These are phyloP conservation scores for Gracilaria vermiculophylla DNA, from an alignment of 23 red algal species.

Conservation along the genomic window DNA sequence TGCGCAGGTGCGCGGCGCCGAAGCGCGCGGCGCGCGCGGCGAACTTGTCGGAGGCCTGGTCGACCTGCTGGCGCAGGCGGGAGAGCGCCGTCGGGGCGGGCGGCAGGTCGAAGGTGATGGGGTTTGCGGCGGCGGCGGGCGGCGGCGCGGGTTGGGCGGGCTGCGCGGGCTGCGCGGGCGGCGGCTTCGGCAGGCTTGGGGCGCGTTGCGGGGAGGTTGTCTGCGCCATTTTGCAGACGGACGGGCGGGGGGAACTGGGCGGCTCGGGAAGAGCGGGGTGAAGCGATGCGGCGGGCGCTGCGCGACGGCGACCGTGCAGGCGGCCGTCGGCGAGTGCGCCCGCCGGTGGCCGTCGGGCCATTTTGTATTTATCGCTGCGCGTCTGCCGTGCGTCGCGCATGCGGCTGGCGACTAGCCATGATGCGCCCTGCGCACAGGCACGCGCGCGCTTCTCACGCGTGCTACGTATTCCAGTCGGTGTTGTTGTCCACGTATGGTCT, in stretches of 20 bases:
- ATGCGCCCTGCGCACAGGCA: too few species aligned
- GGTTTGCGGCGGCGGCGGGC: background rate
- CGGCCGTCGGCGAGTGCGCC: background rate
- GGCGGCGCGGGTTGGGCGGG: too few species aligned
- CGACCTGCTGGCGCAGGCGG: background rate
- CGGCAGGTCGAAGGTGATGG: background rate
- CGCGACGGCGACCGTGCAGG: too few species aligned
- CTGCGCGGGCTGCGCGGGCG: background rate
- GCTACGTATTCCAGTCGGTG: too few species aligned
- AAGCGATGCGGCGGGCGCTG: too few species aligned
- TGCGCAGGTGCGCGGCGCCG: slow-evolving; percentile 5
- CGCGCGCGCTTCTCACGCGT: too few species aligned
- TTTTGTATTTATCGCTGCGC: background rate
- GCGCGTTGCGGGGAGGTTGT: background rate
- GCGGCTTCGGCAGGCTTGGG: background rate
- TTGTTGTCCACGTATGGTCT: too few species aligned
- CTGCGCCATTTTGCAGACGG: background rate
- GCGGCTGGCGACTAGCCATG: too few species aligned
- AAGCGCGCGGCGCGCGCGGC: slow-evolving; percentile 42
- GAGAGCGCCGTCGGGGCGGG: background rate
- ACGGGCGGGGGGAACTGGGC: too few species aligned
- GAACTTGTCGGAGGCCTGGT: slow-evolving; percentile 7
- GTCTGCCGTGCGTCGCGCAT: too few species aligned
- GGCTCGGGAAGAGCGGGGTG: too few species aligned
- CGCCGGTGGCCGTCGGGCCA: too few species aligned